Conservation (phyloP, 306 rosid genomes). For the Lotus japonicus region DNA sequence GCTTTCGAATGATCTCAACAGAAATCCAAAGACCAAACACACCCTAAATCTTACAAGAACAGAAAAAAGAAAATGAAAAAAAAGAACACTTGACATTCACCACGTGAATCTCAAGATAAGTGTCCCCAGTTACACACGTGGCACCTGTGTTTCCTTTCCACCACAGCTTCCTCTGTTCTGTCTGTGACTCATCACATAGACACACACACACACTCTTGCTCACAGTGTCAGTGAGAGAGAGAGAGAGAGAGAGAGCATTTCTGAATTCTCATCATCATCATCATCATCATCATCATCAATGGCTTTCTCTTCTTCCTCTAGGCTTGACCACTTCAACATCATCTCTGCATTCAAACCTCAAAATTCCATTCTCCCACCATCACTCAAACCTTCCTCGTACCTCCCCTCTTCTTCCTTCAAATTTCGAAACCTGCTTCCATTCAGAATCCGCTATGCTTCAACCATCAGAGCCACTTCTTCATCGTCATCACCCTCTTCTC, state of each 20-base stretch:
- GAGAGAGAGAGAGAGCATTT: neutral
- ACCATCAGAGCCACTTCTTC: conserved; percentile 48
- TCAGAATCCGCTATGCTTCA: conserved; percentile 25
- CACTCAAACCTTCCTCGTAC: conserved; percentile 26
- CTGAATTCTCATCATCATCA: too few relatives aligned
- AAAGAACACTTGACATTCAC: too few relatives aligned
- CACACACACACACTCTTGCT: neutral
- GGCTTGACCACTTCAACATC: conserved; percentile 24
- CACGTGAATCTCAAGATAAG: conserved; percentile 30
- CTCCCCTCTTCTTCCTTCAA: conserved; percentile 23
- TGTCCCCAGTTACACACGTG: conserved; percentile 38
- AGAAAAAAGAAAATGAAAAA: too few relatives aligned
- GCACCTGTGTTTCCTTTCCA: conserved; percentile 16
- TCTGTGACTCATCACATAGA: neutral
- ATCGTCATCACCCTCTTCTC: conserved; percentile 40
- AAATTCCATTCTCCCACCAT: conserved; percentile 19
- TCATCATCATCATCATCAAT: conserved; percentile 17
- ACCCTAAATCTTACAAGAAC: too few relatives aligned
- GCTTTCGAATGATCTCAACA: too few relatives aligned
- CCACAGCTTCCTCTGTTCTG: neutral
- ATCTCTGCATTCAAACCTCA: conserved; percentile 33
- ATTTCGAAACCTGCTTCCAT: conserved; percentile 32
- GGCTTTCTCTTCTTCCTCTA: conserved; percentile 43
- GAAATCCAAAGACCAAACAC: too few relatives aligned
- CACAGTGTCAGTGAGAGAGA: neutral